Conservation (phyloP, 129 eudicot species). For the Scalesia atractyloides region DNA sequence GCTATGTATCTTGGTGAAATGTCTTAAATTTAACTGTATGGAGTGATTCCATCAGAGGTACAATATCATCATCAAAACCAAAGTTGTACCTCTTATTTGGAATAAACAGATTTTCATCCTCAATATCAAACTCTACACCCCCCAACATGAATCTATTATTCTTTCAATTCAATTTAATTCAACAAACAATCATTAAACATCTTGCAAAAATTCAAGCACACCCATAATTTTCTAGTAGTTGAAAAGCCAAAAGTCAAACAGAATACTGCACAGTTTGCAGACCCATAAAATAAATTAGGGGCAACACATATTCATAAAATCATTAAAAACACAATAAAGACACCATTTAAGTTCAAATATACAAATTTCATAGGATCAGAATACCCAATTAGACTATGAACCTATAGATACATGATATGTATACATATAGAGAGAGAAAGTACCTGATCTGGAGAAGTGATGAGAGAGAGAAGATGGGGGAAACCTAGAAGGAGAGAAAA, state of each 20-base stretch:
- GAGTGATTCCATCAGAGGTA: not conserved
- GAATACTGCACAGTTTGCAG: not conserved
- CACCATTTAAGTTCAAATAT: not conserved
- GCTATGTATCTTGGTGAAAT: not conserved
- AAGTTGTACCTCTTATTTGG: not conserved
- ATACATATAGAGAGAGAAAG: conserved; percentile 1
- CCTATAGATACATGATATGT: not conserved
- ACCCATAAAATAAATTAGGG: not conserved
- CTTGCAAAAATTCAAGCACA: not conserved
- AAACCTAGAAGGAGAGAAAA: conserved; percentile 35
- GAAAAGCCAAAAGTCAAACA: conserved; percentile 2
- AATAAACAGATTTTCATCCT: not conserved
- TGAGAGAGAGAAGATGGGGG: conserved; percentile 31
- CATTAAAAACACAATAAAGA: not conserved
- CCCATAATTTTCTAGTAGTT: not conserved
- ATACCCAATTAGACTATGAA: conserved; percentile 1
- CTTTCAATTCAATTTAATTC: not conserved
- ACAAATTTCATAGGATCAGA: conserved; percentile 2
- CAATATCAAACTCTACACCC: conserved; percentile 6
- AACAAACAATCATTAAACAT: not conserved
- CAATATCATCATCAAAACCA: not conserved
- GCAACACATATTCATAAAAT: conserved; percentile 1
- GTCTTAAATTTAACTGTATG: not conserved
- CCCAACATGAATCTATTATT: conserved; percentile 6
- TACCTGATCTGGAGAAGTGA: conserved; percentile 40